Evolutionary conservation across 495 filamentous ascomycete genomes (phyloP).

Genomic region (Copromyces sp.): DNA sequence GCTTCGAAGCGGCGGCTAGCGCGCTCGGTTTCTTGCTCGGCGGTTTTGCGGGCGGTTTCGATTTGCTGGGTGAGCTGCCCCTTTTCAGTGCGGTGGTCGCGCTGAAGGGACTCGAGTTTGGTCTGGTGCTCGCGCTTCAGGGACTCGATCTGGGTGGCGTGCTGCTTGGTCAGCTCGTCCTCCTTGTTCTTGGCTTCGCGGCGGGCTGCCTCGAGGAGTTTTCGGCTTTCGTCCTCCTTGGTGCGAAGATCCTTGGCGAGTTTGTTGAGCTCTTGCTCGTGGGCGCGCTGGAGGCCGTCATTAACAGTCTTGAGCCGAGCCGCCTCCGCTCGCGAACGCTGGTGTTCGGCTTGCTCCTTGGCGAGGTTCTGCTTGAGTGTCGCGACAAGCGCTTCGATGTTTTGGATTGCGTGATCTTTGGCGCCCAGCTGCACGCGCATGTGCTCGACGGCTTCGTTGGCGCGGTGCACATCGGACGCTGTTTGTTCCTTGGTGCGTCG

Average conservation of each 20-base stretch:
- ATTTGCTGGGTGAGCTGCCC: neutral
- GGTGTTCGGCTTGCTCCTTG: conserved; percentile 59
- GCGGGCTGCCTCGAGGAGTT: neutral
- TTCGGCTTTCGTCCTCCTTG: neutral
- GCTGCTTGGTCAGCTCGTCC: conserved; percentile 33
- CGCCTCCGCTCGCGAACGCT: conserved; percentile 61
- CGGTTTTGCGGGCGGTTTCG: conserved; percentile 15
- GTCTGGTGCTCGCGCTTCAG: neutral
- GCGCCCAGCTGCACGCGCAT: conserved; percentile 62
- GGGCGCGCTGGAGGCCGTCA: conserved; percentile 58
- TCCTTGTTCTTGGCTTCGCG: conserved; percentile 1
- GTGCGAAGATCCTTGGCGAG: conserved; percentile 24
- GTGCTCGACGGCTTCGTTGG: conserved; percentile 57
- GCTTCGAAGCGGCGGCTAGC: conserved; percentile 37
- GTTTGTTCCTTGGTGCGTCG: conserved; percentile 59
- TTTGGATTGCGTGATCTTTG: conserved; percentile 51
- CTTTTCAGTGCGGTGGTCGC: neutral
- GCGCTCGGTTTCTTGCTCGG: conserved; percentile 33
- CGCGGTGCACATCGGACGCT: conserved; percentile 48
- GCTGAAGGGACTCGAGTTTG: conserved; percentile 16
- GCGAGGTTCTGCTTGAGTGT: conserved; percentile 52
- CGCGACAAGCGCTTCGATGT: conserved; percentile 52
- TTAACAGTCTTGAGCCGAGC: conserved; percentile 54
- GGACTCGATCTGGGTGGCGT: neutral
- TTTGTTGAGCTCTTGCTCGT: conserved; percentile 41